A percentile compares a stretch with the other conserved stretches of the same genome.
These are phyloP conservation scores for Pharnaceum exiguum DNA, from an alignment of 148 eudicot genomes.

Conservation along the genomic window DNA sequence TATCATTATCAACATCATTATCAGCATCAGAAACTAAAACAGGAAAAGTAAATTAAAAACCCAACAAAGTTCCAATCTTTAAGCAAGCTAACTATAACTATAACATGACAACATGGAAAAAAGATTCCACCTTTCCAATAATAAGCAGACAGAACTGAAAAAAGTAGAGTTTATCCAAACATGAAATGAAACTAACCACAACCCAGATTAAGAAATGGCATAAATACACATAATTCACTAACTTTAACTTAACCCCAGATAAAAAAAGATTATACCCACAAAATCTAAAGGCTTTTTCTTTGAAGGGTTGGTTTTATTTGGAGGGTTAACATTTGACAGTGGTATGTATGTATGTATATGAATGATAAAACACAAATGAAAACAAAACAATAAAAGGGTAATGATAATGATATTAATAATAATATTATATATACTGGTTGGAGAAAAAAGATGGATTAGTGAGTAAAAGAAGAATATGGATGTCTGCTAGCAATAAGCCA, in stretches of 20 bases:
- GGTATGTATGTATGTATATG: background rate
- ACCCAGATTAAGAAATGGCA: slow-evolving; percentile 35
- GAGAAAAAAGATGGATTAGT: too few relatives aligned
- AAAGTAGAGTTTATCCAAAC: slow-evolving; percentile 22
- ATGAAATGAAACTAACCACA: slow-evolving; percentile 25
- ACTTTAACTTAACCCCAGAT: background rate
- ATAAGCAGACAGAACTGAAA: slow-evolving; percentile 32
- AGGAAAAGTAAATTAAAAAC: slow-evolving; percentile 21
- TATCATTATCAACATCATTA: slow-evolving; percentile 1
- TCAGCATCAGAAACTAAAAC: slow-evolving; percentile 12
- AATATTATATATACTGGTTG: too few relatives aligned
- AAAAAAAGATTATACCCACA: background rate
- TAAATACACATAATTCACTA: background rate
- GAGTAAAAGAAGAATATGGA: slow-evolving; percentile 28
- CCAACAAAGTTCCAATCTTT: slow-evolving; percentile 24
- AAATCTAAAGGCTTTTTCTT: slow-evolving; percentile 2
- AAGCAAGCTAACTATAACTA: too few relatives aligned
- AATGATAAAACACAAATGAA: slow-evolving; percentile 1
- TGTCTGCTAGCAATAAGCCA: slow-evolving; percentile 34
- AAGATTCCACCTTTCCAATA: slow-evolving; percentile 37
- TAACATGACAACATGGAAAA: background rate
- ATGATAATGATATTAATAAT: background rate
- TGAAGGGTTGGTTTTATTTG: slow-evolving; percentile 12
- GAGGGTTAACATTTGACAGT: slow-evolving; percentile 6
- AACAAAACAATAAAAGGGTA: slow-evolving; percentile 6